Base-by-base conservation (phyloP, 768 basidiomycete species). In the Paxillus rubicundulus region DNA sequence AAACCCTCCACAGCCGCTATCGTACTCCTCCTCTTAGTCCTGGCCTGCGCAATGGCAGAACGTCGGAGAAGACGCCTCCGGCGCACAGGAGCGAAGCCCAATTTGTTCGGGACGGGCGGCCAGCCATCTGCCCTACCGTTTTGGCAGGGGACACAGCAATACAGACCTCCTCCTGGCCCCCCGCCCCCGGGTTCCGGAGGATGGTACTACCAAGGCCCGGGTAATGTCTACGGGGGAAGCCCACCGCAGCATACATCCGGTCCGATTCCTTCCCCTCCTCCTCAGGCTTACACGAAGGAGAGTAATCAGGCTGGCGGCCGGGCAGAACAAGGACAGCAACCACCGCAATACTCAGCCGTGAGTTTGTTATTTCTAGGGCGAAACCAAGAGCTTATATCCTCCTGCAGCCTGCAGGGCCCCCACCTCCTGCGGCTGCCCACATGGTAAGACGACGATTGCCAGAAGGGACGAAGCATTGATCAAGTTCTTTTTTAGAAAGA, bases 291-390 rank as follows among this genome's bases (percentile, higher is more conserved):
- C 17, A 17, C 45, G 39, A 43, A 48, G 7, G 49, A 27, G 16
- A 16, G 43, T 12, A 6, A 4, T 24, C 24, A 24, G 24, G 12
- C 17, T 14, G 32, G 42, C 8, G 37, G 18, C 18, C 4, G 1
- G n/a, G n/a, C 47, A 45, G 9, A 45, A 17, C 16, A n/a, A 20
- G 36, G 47, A 52, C 8, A n/a, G 27, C 63, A 53, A 49, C 64
- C 63, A 24, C 63, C 63, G 2, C 63, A 64, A 1, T 65, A 65
- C 39, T 61, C 47, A 5, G 45, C 68, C n/a, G 66, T 68, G 45
- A 62, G 66, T 30, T 10, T 18, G 1, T 39, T 18, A 10, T 17
- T 30, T 34, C 24, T 9, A 14, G 20, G 9, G 3, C 21, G 13
- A 8, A 30, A 34, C 30, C 44, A 41, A 34, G n/a, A 3, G 21